phyloP scores from a whole-genome alignment of 192 early-diverging fungal genomes.

The Funneliformis mosseae region DNA sequence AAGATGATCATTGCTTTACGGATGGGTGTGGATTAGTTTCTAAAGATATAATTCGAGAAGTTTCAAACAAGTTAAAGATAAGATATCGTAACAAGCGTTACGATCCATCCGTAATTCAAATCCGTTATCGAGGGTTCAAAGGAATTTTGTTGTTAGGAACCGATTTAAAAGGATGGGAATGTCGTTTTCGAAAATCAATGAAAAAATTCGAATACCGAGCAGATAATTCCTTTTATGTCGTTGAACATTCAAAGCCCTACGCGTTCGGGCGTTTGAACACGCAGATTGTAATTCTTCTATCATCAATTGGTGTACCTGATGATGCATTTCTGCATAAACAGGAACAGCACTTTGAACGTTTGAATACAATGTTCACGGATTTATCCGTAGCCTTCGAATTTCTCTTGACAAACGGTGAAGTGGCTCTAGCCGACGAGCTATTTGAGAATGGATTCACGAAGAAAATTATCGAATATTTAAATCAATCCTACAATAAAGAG shows the following conservation, averaged over 20 bases:
- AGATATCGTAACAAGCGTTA: not conserved
- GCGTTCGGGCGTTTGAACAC: slow-evolving; percentile 49
- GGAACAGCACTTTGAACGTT: slow-evolving; percentile 37
- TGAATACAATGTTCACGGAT: slow-evolving; percentile 43
- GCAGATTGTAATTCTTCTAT: slow-evolving; percentile 63
- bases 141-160: not conserved
- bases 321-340: slow-evolving; percentile 54
- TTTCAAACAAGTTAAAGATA: not conserved
- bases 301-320: slow-evolving; percentile 58
- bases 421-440: slow-evolving; percentile 44
- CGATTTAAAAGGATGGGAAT: not conserved
- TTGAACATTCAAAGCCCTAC: not conserved
- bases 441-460: slow-evolving; percentile 42
- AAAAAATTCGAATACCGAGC: not conserved
- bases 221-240: not conserved
- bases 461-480: slow-evolving; percentile 45
- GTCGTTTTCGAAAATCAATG: slow-evolving; percentile 6
- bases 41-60: not conserved
- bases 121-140: slow-evolving; percentile 8
- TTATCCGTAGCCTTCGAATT: slow-evolving; percentile 40
- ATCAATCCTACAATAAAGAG: slow-evolving; percentile 43
- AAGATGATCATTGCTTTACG: not conserved
- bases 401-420: slow-evolving; percentile 47
- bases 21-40: not conserved
- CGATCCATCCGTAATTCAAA: not conserved